phyloP scores from a whole-genome alignment of 2,329 filamentous ascomycete genomes.

The Dothideomycetes sp. region DNA sequence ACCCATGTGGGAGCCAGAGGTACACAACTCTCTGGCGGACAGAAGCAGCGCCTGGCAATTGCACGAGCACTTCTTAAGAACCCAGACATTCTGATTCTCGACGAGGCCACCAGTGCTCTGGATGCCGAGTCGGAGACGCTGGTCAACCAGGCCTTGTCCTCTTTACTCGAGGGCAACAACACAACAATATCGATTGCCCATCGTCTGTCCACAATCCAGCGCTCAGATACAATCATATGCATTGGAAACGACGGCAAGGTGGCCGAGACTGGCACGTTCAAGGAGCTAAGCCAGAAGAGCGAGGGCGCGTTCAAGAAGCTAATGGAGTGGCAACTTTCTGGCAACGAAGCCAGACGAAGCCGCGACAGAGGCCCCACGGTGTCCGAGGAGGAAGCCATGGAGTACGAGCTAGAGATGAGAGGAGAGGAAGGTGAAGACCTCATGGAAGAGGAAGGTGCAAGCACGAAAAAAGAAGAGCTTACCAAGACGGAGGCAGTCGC shows the following conservation, averaged over 20 bases:
- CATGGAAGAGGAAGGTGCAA: constrained; percentile 6
- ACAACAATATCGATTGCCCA: constrained; percentile 98
- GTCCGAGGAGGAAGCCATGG: constrained; percentile 11
- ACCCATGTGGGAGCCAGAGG: constrained; percentile 87
- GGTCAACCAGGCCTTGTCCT: constrained; percentile 79
- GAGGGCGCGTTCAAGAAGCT: constrained; percentile 83
- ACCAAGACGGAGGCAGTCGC: constrained; percentile 6
- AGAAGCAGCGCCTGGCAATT: constrained; percentile 97
- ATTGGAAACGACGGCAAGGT: constrained; percentile 78
- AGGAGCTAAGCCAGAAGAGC: constrained; percentile 58
- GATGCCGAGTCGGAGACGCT: constrained; percentile 96
- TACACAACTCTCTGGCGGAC: constrained; percentile 86
- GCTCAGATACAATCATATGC: constrained; percentile 89
- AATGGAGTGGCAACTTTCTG: constrained; percentile 98
- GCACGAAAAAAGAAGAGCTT: constrained; percentile 9
- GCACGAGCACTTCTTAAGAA: constrained; percentile 89
- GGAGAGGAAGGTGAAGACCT: constrained; percentile 2
- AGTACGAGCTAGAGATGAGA: constrained; percentile 3
- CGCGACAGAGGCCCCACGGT: constrained; percentile 9
- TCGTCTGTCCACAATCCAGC: constrained; percentile 89
- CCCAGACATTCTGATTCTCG: constrained; percentile 90
- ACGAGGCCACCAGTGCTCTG: constrained; percentile 87
- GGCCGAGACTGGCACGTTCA: constrained; percentile 80
- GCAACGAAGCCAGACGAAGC: constrained; percentile 46
- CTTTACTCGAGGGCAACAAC: constrained; percentile 73